Percentiles rank a stretch among this genome's conserved stretches.
These are phyloP conservation scores for Ustilago tritici DNA, from an alignment of 1,284 basidiomycete genomes.

Conservation along the genomic window DNA sequence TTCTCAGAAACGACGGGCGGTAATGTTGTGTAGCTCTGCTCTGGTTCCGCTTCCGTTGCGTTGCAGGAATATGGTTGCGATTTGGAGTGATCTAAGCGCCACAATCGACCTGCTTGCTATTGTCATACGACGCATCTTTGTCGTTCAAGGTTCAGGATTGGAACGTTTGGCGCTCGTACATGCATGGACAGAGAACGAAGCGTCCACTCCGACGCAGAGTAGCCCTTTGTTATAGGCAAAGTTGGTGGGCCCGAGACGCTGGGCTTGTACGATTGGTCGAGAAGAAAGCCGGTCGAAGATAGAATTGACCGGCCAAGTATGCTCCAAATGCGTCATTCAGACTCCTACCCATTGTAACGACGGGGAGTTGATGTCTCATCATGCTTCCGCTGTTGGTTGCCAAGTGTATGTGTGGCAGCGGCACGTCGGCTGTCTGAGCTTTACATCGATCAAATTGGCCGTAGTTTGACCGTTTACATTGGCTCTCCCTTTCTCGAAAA, in stretches of 20 bases:
- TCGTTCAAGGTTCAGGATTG: neutral
- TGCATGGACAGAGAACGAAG: neutral
- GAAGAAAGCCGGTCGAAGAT: constrained; percentile 1
- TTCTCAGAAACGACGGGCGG: neutral
- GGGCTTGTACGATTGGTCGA: neutral
- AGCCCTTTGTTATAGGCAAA: neutral
- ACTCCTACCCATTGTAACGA: neutral
- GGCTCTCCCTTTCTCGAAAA: neutral
- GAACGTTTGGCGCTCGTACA: neutral
- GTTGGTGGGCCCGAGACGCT: neutral
- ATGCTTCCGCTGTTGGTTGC: neutral
- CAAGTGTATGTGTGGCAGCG: neutral
- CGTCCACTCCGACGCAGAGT: neutral
- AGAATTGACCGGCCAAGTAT: constrained; percentile 3
- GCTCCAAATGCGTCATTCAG: neutral
- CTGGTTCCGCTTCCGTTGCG: neutral
- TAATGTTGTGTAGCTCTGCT: neutral
- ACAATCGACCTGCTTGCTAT: neutral
- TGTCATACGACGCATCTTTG: constrained; percentile 3
- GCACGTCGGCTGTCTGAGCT: constrained; percentile 6
- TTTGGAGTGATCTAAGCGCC: neutral
- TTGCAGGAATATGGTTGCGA: neutral
- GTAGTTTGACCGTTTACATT: constrained; percentile 8
- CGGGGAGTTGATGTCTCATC: neutral
- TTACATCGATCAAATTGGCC: constrained; percentile 1